phyloP scores from a whole-genome alignment of 2,329 filamentous ascomycete species.

The Juglanconis juglandina region DNA sequence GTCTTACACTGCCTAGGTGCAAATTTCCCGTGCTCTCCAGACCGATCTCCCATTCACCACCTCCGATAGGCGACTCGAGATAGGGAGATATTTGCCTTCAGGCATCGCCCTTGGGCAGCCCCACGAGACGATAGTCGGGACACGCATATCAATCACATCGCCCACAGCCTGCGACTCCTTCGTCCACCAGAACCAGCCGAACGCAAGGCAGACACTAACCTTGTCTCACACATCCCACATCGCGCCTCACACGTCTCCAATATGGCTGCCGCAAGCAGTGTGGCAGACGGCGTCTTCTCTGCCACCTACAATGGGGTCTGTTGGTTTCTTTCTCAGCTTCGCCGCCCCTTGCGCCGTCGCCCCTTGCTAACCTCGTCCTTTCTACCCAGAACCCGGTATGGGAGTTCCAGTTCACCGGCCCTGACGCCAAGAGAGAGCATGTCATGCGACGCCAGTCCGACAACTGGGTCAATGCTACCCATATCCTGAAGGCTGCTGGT shows the following conservation, averaged over 20 bases:
- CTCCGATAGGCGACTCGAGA: no score
- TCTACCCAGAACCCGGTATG: constrained; percentile 79
- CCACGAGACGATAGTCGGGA: no score
- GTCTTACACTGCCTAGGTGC: no score
- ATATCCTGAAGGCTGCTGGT: constrained; percentile 95
- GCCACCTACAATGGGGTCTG: constrained; percentile 68
- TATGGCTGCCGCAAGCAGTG: constrained; percentile 45
- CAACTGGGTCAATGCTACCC: constrained; percentile 98
- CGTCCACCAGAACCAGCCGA: neutral
- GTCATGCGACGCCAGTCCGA: constrained; percentile 92
- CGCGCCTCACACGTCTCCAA: constrained; percentile 7
- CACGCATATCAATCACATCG: no score
- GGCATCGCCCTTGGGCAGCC: no score
- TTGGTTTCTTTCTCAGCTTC: constrained; percentile 20
- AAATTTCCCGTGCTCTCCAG: no score
- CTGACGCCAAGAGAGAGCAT: constrained; percentile 70
- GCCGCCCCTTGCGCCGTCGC: constrained; percentile 1
- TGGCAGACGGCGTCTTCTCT: constrained; percentile 55
- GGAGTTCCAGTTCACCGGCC: constrained; percentile 76
- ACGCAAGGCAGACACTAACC: neutral
- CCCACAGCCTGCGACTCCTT: neutral
- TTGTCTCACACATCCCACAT: neutral
- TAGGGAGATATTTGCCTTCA: no score
- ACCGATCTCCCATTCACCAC: no score
- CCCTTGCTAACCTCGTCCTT: constrained; percentile 3